A percentile compares a stretch with the other conserved stretches of the same genome.
Evolutionary conservation across 441 rosid species (phyloP).

Genomic region (Syzygium malaccense): DNA sequence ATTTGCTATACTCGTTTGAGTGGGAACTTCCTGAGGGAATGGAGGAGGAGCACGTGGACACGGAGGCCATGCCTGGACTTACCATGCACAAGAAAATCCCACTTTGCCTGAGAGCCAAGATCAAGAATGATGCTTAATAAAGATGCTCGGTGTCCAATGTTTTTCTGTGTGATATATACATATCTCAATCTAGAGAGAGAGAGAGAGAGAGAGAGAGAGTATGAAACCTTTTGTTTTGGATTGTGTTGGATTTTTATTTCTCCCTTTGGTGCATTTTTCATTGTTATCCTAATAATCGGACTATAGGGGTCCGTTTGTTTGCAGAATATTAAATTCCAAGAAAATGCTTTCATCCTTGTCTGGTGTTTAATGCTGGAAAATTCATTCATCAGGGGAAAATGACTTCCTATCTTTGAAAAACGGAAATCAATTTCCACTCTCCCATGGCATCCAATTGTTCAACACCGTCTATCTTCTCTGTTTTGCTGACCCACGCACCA

Average conservation of each 20-base stretch:
- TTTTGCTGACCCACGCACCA: background rate
- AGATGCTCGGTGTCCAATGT: background rate
- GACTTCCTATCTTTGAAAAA: background rate
- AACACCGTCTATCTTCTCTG: background rate
- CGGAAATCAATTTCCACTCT: background rate
- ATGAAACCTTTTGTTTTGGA: background rate
- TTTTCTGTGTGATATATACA: background rate
- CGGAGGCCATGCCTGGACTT: slow-evolving; percentile 26
- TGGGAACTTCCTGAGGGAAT: slow-evolving; percentile 32
- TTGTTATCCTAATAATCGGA: background rate
- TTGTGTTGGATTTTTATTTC: background rate
- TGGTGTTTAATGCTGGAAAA: background rate
- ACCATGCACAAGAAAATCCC: slow-evolving; percentile 28
- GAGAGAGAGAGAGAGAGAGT: background rate
- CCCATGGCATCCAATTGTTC: background rate
- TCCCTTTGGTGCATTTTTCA: background rate
- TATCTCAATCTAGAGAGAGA: background rate
- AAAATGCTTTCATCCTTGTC: background rate
- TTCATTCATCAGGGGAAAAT: background rate
- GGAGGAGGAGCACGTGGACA: slow-evolving; percentile 25
- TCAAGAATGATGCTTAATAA: background rate
- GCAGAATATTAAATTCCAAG: background rate
- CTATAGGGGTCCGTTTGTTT: background rate
- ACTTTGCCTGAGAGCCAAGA: background rate
- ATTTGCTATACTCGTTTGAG: slow-evolving; percentile 26